Base-by-base conservation (phyloP, 305 asterid genomes). In the Fraxinus baroniana region DNA sequence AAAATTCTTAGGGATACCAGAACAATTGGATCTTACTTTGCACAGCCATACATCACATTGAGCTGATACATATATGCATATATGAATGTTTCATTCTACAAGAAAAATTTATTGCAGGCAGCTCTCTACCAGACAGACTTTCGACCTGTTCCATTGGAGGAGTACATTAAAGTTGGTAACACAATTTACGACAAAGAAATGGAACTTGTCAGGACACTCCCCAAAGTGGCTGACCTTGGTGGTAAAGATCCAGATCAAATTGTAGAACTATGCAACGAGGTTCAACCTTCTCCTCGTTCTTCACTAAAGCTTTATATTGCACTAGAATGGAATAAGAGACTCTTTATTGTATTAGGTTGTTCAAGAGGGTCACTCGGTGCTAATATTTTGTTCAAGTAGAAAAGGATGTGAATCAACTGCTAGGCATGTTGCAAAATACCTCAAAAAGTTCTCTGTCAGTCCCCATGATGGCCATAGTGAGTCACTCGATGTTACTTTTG, bases 351-450 rank as follows among this genome's bases (percentile, higher is more conserved):
- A 75, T 80, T 86, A 95, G 98, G 95, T 97, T 89, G 99, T 97
- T 84, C 99, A 91, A 91, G 99, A 97, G 80, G 98, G 98, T 84
- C 97, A 97, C 91, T 97, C 98, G 8, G 99, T 97, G 85, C 92
- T 97, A 62, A 92, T 97, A 84, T 97, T 97, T 87, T 97, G 99
- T 87, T 92, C 99, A 79, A 97, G 98, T 83, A 92, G 98, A 55
- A 97, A 93, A 92, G 99, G 99, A 77, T 97, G 99, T 83, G 99
- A 97, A 88, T 89, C 99, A 86, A 93, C 99, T 74, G 98, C 99
- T 52, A 92, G 89, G 87, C 99, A 97, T 91, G 92, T 94, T 78
- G 96, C 94, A 2, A 97, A 90, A 88, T 90, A 91, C 89, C 95
- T 97, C 82, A 91, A 91, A 85, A 85, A 86, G 71, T 90, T 88